Evolutionary conservation across 164 flowering plant species (phyloP).

Genomic region (Houttuynia cordata): DNA sequence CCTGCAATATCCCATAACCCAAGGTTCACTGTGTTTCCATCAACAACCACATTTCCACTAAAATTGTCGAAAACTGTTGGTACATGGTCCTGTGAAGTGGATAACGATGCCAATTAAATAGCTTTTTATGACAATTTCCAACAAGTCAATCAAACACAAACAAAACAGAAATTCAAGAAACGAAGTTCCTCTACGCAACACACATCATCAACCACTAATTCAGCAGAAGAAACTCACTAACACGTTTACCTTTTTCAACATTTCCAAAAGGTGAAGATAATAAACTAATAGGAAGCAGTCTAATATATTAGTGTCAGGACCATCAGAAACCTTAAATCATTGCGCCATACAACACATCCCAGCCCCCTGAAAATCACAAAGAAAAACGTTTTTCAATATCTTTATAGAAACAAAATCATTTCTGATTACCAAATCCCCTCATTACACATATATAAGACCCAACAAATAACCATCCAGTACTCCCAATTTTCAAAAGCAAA

Average conservation of each 20-base stretch:
- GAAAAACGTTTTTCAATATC: background rate
- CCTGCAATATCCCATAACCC: constrained; percentile 99
- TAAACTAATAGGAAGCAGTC: background rate
- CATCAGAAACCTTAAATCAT: background rate
- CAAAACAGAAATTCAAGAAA: background rate
- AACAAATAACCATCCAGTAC: background rate
- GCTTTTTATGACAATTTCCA: background rate
- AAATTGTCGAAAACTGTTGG: constrained; percentile 95
- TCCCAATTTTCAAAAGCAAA: constrained; percentile 1
- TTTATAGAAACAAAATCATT: background rate
- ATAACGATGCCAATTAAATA: background rate
- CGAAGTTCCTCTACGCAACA: background rate
- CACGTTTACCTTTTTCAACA: background rate
- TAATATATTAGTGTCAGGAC: no score
- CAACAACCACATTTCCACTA: constrained; percentile 94
- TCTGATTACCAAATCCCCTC: background rate
- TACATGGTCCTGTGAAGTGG: constrained; percentile 64
- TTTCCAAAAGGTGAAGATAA: background rate
- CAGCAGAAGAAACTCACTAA: background rate
- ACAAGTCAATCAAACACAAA: background rate
- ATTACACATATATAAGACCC: background rate
- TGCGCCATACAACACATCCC: no score
- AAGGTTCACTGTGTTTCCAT: constrained; percentile 80
- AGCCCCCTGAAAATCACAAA: background rate
- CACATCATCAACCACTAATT: background rate